Evolutionary conservation across 2,329 filamentous ascomycete genomes (phyloP).

Genomic region (Venturia aucupariae): DNA sequence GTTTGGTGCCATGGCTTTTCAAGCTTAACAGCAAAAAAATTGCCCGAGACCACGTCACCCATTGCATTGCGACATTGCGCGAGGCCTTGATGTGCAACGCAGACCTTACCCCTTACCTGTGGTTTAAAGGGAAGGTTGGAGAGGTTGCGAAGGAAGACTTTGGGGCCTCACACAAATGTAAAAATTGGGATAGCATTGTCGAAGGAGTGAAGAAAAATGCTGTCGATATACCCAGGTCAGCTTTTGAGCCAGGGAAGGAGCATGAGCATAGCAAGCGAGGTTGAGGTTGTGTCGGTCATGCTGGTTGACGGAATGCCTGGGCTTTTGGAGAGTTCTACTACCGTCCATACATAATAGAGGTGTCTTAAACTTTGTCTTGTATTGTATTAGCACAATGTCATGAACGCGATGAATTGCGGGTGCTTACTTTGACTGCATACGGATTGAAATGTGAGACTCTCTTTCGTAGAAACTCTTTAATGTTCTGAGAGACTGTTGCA

Average conservation of each 20-base stretch:
- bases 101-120: conserved; percentile 13
- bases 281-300: neutral
- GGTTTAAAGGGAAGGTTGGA: conserved; percentile 8
- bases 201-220: conserved; percentile 1
- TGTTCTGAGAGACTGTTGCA: no score
- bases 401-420: no score
- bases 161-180: conserved; percentile 13
- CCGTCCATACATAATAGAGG: neutral
- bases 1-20: conserved; percentile 6
- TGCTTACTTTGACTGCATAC: no score
- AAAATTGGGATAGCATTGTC: conserved; percentile 7
- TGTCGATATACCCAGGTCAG: neutral
- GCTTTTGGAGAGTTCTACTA: neutral
- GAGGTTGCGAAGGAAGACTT: conserved; percentile 14
- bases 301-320: neutral
- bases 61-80: conserved; percentile 16
- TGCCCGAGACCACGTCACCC: conserved; percentile 14
- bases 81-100: conserved; percentile 15
- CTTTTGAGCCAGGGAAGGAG: neutral
- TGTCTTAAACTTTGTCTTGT: neutral
- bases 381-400: neutral
- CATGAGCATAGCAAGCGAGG: neutral
- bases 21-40: neutral
- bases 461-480: no score
- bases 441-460: no score